These are phyloP conservation scores for Yarrowia phangngaensis DNA, from an alignment of 805 yeast genomes.

Conservation along the genomic window DNA sequence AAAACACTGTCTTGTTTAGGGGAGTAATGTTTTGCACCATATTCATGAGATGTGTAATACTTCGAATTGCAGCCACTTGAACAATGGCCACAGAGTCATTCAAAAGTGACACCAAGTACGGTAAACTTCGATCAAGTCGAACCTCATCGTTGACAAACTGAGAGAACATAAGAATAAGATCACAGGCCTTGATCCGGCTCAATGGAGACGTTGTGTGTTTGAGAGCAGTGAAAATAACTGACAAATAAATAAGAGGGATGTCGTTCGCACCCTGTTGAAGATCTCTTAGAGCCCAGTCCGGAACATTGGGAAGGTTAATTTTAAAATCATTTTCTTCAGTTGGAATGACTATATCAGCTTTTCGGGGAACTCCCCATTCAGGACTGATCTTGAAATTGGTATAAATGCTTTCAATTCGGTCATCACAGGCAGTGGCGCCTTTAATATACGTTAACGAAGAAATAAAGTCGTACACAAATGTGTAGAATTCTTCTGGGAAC, in stretches of 20 bases:
- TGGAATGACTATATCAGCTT: slow-evolving; percentile 5
- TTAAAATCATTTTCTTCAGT: slow-evolving; percentile 8
- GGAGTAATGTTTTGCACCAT: slow-evolving; percentile 65
- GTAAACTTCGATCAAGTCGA: slow-evolving; percentile 79
- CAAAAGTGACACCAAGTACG: slow-evolving; percentile 67
- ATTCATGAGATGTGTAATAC: slow-evolving; percentile 62
- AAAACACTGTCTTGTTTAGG: slow-evolving; percentile 68
- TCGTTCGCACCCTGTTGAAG: slow-evolving; percentile 23
- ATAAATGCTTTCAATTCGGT: slow-evolving; percentile 58
- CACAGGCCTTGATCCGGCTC: slow-evolving; percentile 66
- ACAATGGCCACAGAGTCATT: slow-evolving; percentile 67
- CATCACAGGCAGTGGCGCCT: slow-evolving; percentile 39
- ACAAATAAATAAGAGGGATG: slow-evolving; percentile 40
- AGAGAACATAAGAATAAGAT: slow-evolving; percentile 67
- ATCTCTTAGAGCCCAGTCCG: slow-evolving; percentile 15
- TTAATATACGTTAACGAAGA: slow-evolving; percentile 37
- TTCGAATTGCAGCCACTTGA: slow-evolving; percentile 59
- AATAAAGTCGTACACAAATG: slow-evolving; percentile 59
- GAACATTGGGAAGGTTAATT: slow-evolving; percentile 4
- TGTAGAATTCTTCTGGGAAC: slow-evolving; percentile 67
- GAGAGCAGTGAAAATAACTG: slow-evolving; percentile 55
- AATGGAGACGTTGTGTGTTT: slow-evolving; percentile 58
- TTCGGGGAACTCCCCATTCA: slow-evolving; percentile 18
- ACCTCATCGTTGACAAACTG: slow-evolving; percentile 77
- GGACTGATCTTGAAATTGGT: slow-evolving; percentile 42